Base-by-base conservation (phyloP, 2,329 filamentous ascomycete genomes). In the Pseudogymnoascus sp. region DNA sequence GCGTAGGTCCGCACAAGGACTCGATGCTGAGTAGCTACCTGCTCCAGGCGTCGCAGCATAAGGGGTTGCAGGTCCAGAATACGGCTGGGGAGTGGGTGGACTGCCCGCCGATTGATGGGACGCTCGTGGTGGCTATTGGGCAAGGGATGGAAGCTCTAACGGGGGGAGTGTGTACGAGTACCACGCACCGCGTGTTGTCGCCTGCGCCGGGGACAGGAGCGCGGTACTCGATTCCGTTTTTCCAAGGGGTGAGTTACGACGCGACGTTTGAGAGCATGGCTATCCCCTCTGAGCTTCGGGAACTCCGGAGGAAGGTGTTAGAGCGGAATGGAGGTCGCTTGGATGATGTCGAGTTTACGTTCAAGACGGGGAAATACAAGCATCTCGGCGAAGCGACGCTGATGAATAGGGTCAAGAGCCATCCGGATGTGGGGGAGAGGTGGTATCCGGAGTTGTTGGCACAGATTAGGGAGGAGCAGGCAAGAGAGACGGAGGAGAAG, bases 91-190 rank as follows among this genome's bases (percentile, higher is more conserved):
- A 84, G 64, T 96, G 91, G 91, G 87, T 96, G 69, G 89, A 93
- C 74, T 91, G 87, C 71, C 85, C 87, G 66, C 91, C 91, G 0
- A 79, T 91, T 33, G 77, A 80, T 18, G 88, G 87, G 1, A 94
- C 91, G 58, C 81, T 95, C 3, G 91, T 96, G 1, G 90, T 96
- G 1, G 90, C 90, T 7, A 92, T 96, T 68, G 91, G 91, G 0
- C 91, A 95, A 74, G 91, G 89, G 0, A 81, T 96, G 69, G 91
- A 96, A 77, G 91, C 91, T 4, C 76, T 96, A 67, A 95, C 91
- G 18, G 85, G 85, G 65, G 91, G 91, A 33, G 90, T 94, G 2
- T 94, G 90, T 72, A 85, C 87, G 66, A 83, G 85, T 65, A 95
- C 91, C 2, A 94, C 90, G 40, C 91, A 95, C 74, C 82, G 90